A percentile compares a stretch with the other conserved stretches of the same genome.
Evolutionary conservation across 345 rosid genomes (phyloP).

Genomic region (Hypericum perforatum): DNA sequence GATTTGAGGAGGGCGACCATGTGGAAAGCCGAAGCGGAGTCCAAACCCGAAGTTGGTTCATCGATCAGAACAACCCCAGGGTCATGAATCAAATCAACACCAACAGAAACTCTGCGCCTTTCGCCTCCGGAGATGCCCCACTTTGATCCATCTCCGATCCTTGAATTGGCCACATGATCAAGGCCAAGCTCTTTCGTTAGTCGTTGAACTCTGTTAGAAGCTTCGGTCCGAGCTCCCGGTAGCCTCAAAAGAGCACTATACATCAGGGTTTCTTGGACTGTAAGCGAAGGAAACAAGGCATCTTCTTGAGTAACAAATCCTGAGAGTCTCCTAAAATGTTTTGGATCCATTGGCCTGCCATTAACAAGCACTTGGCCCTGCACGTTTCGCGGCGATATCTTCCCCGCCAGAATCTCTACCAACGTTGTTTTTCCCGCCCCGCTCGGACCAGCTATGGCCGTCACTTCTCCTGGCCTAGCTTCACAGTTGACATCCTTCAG

Average conservation of each 20-base stretch:
- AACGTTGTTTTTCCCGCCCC: conserved; percentile 91
- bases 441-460: conserved; percentile 82
- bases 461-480: conserved; percentile 55
- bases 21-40: conserved; percentile 82
- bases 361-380: conserved; percentile 64
- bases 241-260: conserved; percentile 76
- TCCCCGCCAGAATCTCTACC: conserved; percentile 80
- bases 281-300: conserved; percentile 68
- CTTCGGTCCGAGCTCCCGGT: conserved; percentile 39
- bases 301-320: conserved; percentile 89
- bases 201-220: conserved; percentile 36
- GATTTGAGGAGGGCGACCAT: conserved; percentile 51
- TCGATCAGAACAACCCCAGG: conserved; percentile 76
- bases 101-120: conserved; percentile 78
- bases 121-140: conserved; percentile 84
- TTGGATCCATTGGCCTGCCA: conserved; percentile 40
- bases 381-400: conserved; percentile 28
- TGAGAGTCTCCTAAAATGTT: conserved; percentile 47
- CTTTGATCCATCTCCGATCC: conserved; percentile 53
- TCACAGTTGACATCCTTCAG: conserved; percentile 54
- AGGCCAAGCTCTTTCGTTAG: conserved; percentile 68
- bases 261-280: conserved; percentile 75
- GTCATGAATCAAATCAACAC: conserved; percentile 84
- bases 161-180: conserved; percentile 46
- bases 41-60: conserved; percentile 96